Conservation (phyloP, 257 asterid species). For the Solanum medicagineum region DNA sequence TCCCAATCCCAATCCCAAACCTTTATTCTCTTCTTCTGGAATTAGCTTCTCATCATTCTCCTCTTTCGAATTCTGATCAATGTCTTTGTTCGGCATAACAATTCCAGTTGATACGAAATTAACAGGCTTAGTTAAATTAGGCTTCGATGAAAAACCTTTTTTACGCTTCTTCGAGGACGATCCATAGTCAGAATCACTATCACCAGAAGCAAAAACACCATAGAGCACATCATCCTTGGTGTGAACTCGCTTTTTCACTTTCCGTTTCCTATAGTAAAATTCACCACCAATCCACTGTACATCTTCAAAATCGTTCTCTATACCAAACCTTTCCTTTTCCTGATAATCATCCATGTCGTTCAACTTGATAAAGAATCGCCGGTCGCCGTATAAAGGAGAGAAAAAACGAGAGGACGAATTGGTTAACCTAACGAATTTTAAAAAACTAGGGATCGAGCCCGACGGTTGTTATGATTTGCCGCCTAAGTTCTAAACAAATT, state of each 20-base stretch:
- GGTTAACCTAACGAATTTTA: no score
- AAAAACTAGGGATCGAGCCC: no score
- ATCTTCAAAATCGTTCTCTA: conserved; percentile 83
- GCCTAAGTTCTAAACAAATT: no score
- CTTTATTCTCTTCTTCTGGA: conserved; percentile 11
- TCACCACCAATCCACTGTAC: conserved; percentile 69
- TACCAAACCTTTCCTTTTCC: conserved; percentile 67
- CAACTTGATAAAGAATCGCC: background rate
- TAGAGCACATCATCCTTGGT: conserved; percentile 67
- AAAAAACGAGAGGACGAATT: background rate
- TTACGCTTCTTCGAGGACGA: conserved; percentile 46
- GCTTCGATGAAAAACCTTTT: conserved; percentile 34
- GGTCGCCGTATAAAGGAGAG: no score
- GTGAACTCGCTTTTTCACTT: conserved; percentile 39
- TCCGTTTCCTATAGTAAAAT: conserved; percentile 41
- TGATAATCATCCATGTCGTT: conserved; percentile 61
- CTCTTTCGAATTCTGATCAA: conserved; percentile 16
- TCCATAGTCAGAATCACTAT: conserved; percentile 57
- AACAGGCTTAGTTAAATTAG: conserved; percentile 68
- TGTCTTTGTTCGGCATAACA: conserved; percentile 55
- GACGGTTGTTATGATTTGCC: no score
- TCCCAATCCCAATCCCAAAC: conserved; percentile 36
- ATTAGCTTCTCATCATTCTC: background rate
- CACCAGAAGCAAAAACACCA: conserved; percentile 72
- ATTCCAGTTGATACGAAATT: conserved; percentile 55